These are phyloP conservation scores for Pyrus pyrifolia DNA, from an alignment of 306 rosid species.

Conservation along the genomic window DNA sequence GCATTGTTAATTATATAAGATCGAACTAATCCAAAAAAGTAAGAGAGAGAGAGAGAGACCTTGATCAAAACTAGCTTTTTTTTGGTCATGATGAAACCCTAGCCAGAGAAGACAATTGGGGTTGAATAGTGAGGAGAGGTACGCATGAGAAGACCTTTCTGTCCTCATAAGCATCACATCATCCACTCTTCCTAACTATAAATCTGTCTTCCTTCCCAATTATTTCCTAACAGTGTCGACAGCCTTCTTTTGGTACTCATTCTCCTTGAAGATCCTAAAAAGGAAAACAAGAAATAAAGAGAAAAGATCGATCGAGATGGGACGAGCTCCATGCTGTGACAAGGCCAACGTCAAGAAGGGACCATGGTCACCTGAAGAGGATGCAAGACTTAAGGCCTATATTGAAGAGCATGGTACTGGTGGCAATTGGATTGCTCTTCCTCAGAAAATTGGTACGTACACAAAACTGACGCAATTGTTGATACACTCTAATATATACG, in stretches of 20 bases:
- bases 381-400: constrained; percentile 74
- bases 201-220: constrained; percentile 41
- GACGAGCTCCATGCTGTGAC: constrained; percentile 98
- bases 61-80: constrained; percentile 24
- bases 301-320: constrained; percentile 39
- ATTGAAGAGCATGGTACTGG: constrained; percentile 86
- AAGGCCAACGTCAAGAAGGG: constrained; percentile 96
- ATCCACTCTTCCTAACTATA: constrained; percentile 62
- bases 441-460: constrained; percentile 78
- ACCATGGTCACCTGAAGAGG: constrained; percentile 98
- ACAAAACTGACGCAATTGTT: background rate
- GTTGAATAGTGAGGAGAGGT: constrained; percentile 32
- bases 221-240: constrained; percentile 46
- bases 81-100: constrained; percentile 32
- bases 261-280: background rate
- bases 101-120: constrained; percentile 19
- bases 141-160: constrained; percentile 41
- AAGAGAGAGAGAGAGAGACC: constrained; percentile 32
- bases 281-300: background rate
- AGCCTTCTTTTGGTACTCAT: constrained; percentile 6
- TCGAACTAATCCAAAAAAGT: constrained; percentile 80
- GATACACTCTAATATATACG: background rate
- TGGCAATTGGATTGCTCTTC: constrained; percentile 99
- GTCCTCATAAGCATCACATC: constrained; percentile 58
- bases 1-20: constrained; percentile 40